Evolutionary conservation across 1,284 basidiomycete species (phyloP).

Genomic region (Austropuccinia psidii): DNA sequence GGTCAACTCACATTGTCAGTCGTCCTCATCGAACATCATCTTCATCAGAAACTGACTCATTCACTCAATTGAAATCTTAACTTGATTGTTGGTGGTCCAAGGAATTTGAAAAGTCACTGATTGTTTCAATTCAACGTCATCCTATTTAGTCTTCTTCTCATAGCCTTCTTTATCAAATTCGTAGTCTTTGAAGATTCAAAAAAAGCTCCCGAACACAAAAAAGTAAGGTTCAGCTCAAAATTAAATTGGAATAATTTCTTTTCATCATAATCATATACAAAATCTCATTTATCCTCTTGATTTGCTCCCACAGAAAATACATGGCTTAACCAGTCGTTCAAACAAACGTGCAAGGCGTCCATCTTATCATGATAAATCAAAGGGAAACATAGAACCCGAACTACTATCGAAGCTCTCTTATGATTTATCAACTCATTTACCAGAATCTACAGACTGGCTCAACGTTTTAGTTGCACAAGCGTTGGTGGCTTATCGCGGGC

Average conservation of each 20-base stretch:
- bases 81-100: conserved; percentile 19
- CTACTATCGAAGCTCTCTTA: conserved; percentile 52
- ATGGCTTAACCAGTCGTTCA: not conserved
- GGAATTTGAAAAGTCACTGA: not conserved
- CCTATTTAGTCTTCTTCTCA: conserved; percentile 47
- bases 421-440: conserved; percentile 53
- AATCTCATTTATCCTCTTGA: conserved; percentile 30
- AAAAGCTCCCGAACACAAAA: conserved; percentile 46
- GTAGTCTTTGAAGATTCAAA: conserved; percentile 53
- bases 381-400: conserved; percentile 47
- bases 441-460: conserved; percentile 55
- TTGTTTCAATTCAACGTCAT: too few species aligned
- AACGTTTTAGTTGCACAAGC: conserved; percentile 56
- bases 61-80: conserved; percentile 26
- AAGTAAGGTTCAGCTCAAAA: conserved; percentile 31
- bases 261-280: conserved; percentile 23
- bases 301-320: conserved; percentile 16
- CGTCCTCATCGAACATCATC: conserved; percentile 36
- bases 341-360: conserved; percentile 41
- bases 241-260: not conserved
- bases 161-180: conserved; percentile 53
- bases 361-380: conserved; percentile 45
- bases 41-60: conserved; percentile 5
- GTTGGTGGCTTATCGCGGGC: conserved; percentile 45
- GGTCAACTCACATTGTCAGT: conserved; percentile 51